These are phyloP conservation scores for Magnusiomyces suaveolens DNA, from an alignment of 1,139 yeast genomes.

Conservation along the genomic window DNA sequence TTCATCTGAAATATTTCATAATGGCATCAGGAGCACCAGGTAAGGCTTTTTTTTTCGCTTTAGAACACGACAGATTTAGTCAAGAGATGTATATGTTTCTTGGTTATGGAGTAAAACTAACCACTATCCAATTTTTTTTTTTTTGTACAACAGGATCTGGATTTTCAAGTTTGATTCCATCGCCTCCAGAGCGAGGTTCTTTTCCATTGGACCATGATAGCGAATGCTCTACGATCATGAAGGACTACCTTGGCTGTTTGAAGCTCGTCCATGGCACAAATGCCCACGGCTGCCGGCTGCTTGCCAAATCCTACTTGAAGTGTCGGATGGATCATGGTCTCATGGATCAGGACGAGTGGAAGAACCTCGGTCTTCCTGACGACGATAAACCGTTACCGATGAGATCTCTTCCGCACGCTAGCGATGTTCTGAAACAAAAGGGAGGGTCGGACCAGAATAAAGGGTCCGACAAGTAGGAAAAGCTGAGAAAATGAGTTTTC, in stretches of 20 bases:
- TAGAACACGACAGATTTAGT: too few relatives aligned
- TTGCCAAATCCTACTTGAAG: slow-evolving; percentile 71
- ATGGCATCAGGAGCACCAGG: slow-evolving; percentile 9
- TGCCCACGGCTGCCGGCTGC: slow-evolving; percentile 76
- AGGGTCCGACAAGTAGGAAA: too few relatives aligned
- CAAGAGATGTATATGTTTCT: too few relatives aligned
- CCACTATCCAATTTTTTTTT: background rate
- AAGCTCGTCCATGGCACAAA: slow-evolving; percentile 69
- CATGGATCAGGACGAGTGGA: slow-evolving; percentile 80
- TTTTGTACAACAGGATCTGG: slow-evolving; percentile 1
- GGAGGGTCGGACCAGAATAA: background rate
- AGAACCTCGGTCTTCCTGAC: slow-evolving; percentile 71
- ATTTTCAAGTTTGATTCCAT: slow-evolving; percentile 41
- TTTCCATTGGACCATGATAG: slow-evolving; percentile 89
- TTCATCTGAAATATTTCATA: too few relatives aligned
- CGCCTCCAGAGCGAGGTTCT: slow-evolving; percentile 94
- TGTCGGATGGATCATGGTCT: slow-evolving; percentile 88
- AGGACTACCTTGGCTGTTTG: slow-evolving; percentile 66
- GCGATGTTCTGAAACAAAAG: background rate
- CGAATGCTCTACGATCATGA: slow-evolving; percentile 73
- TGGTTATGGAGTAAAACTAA: background rate
- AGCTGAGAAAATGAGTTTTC: too few relatives aligned
- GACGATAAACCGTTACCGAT: slow-evolving; percentile 32
- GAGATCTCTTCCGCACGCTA: background rate
- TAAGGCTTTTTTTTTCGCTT: background rate